A percentile compares a stretch with the other conserved stretches of the same genome.
Evolutionary conservation across 23 red algal genomes (phyloP).

Genomic region (Gracilaria caudata): DNA sequence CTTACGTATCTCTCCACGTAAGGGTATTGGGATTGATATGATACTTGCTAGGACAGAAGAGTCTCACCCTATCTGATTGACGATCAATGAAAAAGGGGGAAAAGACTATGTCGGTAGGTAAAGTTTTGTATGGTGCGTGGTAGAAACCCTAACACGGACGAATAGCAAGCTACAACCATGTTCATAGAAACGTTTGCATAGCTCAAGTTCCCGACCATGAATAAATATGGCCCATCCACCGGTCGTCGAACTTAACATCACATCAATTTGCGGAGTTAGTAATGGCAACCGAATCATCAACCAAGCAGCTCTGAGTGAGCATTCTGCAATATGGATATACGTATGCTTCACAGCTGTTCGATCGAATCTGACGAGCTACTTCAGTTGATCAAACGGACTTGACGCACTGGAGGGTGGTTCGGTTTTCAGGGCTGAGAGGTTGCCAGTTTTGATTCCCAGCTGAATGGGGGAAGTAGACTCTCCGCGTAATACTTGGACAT

Average conservation of each 20-base stretch:
- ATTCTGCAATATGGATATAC: neutral
- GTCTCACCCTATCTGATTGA: neutral
- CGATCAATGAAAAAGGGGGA: neutral
- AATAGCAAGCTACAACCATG: neutral
- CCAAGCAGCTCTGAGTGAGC: neutral
- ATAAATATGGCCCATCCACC: neutral
- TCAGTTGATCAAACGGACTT: conserved; percentile 8
- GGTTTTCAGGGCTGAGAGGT: conserved; percentile 64
- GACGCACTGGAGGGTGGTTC: neutral
- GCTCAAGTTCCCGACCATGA: neutral
- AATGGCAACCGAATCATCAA: conserved; percentile 1
- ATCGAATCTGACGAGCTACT: neutral
- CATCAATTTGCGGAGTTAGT: conserved; percentile 5
- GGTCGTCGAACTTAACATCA: neutral
- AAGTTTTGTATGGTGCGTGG: neutral
- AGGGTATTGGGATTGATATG: neutral
- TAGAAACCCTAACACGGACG: neutral
- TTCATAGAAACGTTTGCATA: neutral
- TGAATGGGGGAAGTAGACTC: conserved; percentile 65
- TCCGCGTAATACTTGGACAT: conserved; percentile 77
- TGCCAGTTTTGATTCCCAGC: conserved; percentile 83
- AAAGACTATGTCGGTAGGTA: neutral
- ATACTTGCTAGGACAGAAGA: neutral
- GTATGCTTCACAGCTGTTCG: neutral
- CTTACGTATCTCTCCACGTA: too few species aligned